Conservation (phyloP, 257 asterid species). For the Solanum phureja region DNA sequence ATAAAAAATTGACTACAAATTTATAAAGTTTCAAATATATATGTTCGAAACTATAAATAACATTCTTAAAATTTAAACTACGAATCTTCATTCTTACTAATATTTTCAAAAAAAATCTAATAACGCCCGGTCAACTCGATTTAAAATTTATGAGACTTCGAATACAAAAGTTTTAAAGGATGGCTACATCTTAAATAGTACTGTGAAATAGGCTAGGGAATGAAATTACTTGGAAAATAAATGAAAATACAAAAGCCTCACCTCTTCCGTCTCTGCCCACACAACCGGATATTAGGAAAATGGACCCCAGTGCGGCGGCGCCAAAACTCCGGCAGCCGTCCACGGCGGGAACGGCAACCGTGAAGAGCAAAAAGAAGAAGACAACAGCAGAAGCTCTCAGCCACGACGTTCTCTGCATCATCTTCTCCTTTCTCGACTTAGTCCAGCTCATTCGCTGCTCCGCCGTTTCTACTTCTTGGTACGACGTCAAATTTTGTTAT, state of each 20-base stretch:
- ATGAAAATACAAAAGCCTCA: background rate
- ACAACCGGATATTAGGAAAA: background rate
- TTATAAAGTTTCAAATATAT: background rate
- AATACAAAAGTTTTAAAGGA: background rate
- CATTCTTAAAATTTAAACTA: background rate
- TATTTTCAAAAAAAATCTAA: background rate
- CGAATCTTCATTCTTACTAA: background rate
- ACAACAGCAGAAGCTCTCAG: constrained; percentile 33
- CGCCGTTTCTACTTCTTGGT: constrained; percentile 87
- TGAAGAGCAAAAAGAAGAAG: constrained; percentile 21
- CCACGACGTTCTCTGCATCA: constrained; percentile 44
- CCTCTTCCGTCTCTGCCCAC: background rate
- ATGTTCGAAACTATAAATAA: no score
- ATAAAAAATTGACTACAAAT: no score
- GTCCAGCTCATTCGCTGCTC: constrained; percentile 76
- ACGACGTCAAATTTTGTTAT: background rate
- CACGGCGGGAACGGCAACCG: background rate
- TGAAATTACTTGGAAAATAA: background rate
- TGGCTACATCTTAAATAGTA: background rate
- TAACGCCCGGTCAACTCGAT: background rate
- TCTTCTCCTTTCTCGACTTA: constrained; percentile 67
- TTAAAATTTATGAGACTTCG: background rate
- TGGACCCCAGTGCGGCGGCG: constrained; percentile 4
- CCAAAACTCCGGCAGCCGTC: constrained; percentile 18
- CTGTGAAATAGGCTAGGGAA: background rate